Percentiles rank a stretch among this genome's conserved stretches.
Conservation (phyloP, 768 basidiomycete species). For the Rhodosporidiobolus sp. region DNA sequence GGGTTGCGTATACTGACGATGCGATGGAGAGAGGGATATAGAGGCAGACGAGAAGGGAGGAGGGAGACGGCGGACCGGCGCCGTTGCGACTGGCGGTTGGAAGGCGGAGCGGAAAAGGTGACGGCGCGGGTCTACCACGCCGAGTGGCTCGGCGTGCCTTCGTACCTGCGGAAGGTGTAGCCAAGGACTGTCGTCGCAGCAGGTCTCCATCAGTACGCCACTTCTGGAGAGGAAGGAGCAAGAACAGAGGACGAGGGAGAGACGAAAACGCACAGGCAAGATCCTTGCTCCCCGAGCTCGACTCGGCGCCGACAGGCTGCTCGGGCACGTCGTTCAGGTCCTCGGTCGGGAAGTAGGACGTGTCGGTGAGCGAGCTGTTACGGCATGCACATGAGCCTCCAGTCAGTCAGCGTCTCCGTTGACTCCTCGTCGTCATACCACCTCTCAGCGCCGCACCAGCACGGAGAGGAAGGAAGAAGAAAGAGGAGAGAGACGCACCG, state of each 20-base stretch:
- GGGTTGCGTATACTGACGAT: too few relatives aligned
- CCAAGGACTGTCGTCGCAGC: conserved; percentile 33
- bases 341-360: conserved; percentile 54
- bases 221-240: not conserved
- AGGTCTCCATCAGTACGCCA: not conserved
- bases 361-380: conserved; percentile 48
- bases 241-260: not conserved
- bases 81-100: not conserved
- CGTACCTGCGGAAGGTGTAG: conserved; percentile 42
- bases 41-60: too few relatives aligned
- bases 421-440: too few relatives aligned
- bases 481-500: conserved; percentile 21
- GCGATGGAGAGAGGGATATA: too few relatives aligned
- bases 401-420: not conserved
- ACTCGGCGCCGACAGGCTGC: conserved; percentile 44
- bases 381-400: too few relatives aligned
- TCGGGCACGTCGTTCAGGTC: conserved; percentile 54
- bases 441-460: too few relatives aligned
- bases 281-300: conserved; percentile 45
- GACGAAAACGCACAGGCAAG: conserved; percentile 48
- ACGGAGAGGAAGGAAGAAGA: not conserved
- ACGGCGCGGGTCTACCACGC: conserved; percentile 9
- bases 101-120: not conserved
- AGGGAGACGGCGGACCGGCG: too few relatives aligned
- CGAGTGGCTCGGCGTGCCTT: conserved; percentile 30